Evolutionary conservation across 805 yeast genomes (phyloP), one percentile per base, ranked within the genome.

Genomic region (Candida coquimbonensis): DNA sequence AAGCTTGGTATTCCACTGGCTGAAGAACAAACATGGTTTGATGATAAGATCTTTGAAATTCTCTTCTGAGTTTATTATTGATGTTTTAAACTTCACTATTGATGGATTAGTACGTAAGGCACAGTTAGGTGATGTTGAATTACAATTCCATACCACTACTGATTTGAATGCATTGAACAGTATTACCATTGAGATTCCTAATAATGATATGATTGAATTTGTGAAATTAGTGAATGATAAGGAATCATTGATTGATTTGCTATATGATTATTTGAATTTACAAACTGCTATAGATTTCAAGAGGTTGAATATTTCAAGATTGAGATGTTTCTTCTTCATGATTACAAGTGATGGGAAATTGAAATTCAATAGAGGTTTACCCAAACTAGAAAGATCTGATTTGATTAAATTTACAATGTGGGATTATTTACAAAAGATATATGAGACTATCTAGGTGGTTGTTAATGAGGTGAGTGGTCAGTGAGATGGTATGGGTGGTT

Each of bases 201-300:
- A 56, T 38, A 47, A 36, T 12, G 64, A 63, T 43, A 50, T 65
- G 9, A 40, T 49, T 7, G 44, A 49, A 12, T 50, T 67, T 25
- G 40, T 51, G 3, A 43, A 39, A 2, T 26, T 42, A 3, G 38
- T 41, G 0, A 24, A 40, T 9, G 54, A 36, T 6, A 33, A 42
- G 1, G 38, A 40, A 21, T 12, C 27, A 12, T 14, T 17, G 21
- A 32, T 37, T 9, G 39, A 42, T 4, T 49, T 45, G 34, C 13
- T 55, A 43, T 33, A 49, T 53, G 32, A 59, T 49, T 39, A 61
- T 16, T 39, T 60, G 33, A 47, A 55, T 14, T 48, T 53, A 3
- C 51, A 42, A 33, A 66, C 70, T 0, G 64, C 70, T 2, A 55
- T 67, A 11, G 47, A 49, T 36, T 50, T 61, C 39, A 45, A 46